Evolutionary conservation across 2,329 filamentous ascomycete species (phyloP).

Genomic region (Calonectria pseudoreteaudii): DNA sequence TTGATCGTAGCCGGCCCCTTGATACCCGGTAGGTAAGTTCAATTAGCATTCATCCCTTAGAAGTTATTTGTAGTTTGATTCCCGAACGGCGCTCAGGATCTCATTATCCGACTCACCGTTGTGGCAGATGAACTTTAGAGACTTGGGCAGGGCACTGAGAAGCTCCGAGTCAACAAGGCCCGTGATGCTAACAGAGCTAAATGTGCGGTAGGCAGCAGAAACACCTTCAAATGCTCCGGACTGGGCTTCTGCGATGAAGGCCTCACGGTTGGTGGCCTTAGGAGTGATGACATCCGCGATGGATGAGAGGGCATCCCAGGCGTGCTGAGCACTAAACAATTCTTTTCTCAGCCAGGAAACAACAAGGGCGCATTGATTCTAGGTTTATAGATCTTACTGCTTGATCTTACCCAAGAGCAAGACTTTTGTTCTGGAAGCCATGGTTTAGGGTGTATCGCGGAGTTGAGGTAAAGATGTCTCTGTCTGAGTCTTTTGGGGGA

Average conservation of each 20-base stretch:
- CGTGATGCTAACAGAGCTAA: conserved; percentile 72
- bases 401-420: conserved; percentile 54
- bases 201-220: conserved; percentile 77
- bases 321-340: conserved; percentile 68
- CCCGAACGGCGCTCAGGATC: background rate
- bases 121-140: conserved; percentile 69
- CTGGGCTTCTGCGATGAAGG: conserved; percentile 77
- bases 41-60: background rate
- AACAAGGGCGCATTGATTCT: background rate
- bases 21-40: background rate
- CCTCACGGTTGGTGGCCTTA: conserved; percentile 68
- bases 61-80: background rate
- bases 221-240: conserved; percentile 75
- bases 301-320: conserved; percentile 71
- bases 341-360: background rate
- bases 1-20: conserved; percentile 88
- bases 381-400: conserved; percentile 46
- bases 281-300: conserved; percentile 76
- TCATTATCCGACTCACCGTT: conserved; percentile 60
- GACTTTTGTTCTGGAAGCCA: conserved; percentile 50
- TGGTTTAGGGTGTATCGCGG: conserved; percentile 25
- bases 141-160: conserved; percentile 66
- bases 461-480: background rate
- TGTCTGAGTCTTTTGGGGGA: background rate
- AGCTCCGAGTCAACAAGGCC: conserved; percentile 79